These are phyloP conservation scores for Pseudogymnoascus sp. DNA, from an alignment of 2,329 filamentous ascomycete species.

Conservation along the genomic window DNA sequence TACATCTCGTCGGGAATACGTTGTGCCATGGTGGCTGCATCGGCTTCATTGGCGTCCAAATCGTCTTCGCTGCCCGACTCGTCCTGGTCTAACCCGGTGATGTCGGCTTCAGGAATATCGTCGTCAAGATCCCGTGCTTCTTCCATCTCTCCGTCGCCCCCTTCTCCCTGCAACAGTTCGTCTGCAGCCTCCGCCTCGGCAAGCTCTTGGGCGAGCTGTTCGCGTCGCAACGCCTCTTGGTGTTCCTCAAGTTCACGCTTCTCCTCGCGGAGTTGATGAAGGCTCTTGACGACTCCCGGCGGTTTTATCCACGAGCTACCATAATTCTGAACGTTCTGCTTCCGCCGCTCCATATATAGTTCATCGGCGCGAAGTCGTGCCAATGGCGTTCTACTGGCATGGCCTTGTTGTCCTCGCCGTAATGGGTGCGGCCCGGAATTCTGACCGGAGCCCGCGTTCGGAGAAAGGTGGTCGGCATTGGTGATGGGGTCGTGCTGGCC, in stretches of 20 bases:
- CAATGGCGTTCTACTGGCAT: conserved; percentile 54
- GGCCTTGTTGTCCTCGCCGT: conserved; percentile 36
- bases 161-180: conserved; percentile 35
- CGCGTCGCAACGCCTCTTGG: conserved; percentile 63
- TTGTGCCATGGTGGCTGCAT: conserved; percentile 17
- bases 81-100: conserved; percentile 36
- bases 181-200: conserved; percentile 50
- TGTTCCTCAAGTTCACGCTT: conserved; percentile 82
- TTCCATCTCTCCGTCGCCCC: conserved; percentile 40
- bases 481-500: conserved; percentile 25
- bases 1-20: conserved; percentile 55
- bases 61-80: conserved; percentile 32
- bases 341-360: conserved; percentile 65
- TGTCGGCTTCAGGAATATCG: conserved; percentile 60
- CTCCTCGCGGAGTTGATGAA: conserved; percentile 86
- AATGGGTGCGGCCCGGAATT: conserved; percentile 23
- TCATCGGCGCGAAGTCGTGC: conserved; percentile 70
- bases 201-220: conserved; percentile 66
- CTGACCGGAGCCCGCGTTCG: conserved; percentile 14
- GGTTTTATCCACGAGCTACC: conserved; percentile 87
- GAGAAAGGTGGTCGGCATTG: conserved; percentile 29
- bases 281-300: conserved; percentile 79
- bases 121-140: conserved; percentile 61
- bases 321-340: conserved; percentile 76
- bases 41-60: conserved; percentile 35